Evolutionary conservation across 371 early-diverging fungal species (phyloP), one percentile per base, ranked within the genome.

Genomic region (Apophysomyces trapeziformis): DNA sequence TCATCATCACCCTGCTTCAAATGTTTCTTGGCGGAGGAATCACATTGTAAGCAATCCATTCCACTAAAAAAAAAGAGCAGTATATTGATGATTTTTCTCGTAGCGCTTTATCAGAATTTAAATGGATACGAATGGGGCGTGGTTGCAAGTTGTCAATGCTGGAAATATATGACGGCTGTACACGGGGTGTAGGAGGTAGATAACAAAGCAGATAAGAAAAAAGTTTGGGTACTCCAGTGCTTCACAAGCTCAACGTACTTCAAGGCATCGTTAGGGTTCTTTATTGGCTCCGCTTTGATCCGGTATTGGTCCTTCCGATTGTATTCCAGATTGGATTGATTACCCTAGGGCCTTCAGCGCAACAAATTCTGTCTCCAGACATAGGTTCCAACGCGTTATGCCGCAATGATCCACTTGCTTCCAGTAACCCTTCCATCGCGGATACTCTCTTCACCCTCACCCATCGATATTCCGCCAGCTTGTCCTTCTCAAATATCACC

Each of bases 31-130:
- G 61, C 7, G 72, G 70, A 39, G 74, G 77, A 26, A 70, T 77
- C 38, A 63, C 70, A 9, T 74, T 57, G 74, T 77, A 65, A 63
- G 69, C 21, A 18, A 5, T 67, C 36, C 12, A n/a, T 46, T 7
- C 7, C 8, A 39, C 0, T 54, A 18, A 5, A 61, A 18, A 16
- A 21, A 16, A 18, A 21, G 12, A 18, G 13, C 8, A 47, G 32
- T 18, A 41, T 5, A 61, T 21, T 9, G 26, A 37, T 5, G 1
- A 18, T 32, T 13, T 9, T 44, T 58, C 43, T 13, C 2, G 14
- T 38, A 76, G 76, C 32, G 73, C 71, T 36, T 18, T 77, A 9
- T 64, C 77, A 3, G 74, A 71, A 38, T 71, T 73, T 36, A 77
- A 77, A 50, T 77, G 77, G 74, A 58, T 67, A 5, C 47, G 43